Evolutionary conservation across 1,139 yeast genomes (phyloP).

Genomic region (Zygosaccharomyces pseudobailii): DNA sequence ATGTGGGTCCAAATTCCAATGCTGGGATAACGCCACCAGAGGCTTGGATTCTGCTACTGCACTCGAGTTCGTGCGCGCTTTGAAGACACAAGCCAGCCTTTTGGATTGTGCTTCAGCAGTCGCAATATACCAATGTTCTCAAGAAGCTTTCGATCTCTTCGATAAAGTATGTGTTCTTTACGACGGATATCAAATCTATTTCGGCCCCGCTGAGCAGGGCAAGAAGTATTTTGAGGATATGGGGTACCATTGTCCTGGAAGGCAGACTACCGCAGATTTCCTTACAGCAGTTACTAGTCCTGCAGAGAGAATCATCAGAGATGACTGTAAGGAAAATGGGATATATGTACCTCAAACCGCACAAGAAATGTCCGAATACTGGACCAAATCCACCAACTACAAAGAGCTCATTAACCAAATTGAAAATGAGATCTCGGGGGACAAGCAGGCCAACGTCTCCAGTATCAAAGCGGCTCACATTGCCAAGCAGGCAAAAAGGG

Average conservation of each 20-base stretch:
- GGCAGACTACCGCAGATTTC: slow-evolving; percentile 50
- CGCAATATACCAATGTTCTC: slow-evolving; percentile 80
- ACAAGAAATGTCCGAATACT: slow-evolving; percentile 57
- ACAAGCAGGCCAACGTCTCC: slow-evolving; percentile 12
- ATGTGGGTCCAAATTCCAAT: slow-evolving; percentile 58
- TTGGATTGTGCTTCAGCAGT: slow-evolving; percentile 62
- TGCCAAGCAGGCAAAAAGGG: slow-evolving; percentile 50
- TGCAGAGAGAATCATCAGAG: slow-evolving; percentile 48
- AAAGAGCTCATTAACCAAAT: slow-evolving; percentile 37
- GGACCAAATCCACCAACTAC: slow-evolving; percentile 57
- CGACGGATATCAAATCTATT: slow-evolving; percentile 42
- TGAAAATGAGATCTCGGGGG: slow-evolving; percentile 31
- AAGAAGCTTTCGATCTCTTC: slow-evolving; percentile 52
- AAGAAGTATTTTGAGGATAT: slow-evolving; percentile 42
- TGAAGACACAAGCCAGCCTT: slow-evolving; percentile 58
- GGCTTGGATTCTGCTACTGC: slow-evolving; percentile 76
- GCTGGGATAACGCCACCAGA: slow-evolving; percentile 75
- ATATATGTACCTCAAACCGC: slow-evolving; percentile 60
- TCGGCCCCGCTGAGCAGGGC: slow-evolving; percentile 40
- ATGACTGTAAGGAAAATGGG: slow-evolving; percentile 37
- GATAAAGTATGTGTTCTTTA: slow-evolving; percentile 46
- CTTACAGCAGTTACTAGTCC: slow-evolving; percentile 51
- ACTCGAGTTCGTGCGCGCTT: slow-evolving; percentile 64
- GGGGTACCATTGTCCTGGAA: slow-evolving; percentile 51
- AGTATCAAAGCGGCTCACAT: slow-evolving; percentile 43